Evolutionary conservation across 1,284 basidiomycete genomes (phyloP), one percentile per base, ranked within the genome.

Genomic region (Thecaphora thlaspeos): DNA sequence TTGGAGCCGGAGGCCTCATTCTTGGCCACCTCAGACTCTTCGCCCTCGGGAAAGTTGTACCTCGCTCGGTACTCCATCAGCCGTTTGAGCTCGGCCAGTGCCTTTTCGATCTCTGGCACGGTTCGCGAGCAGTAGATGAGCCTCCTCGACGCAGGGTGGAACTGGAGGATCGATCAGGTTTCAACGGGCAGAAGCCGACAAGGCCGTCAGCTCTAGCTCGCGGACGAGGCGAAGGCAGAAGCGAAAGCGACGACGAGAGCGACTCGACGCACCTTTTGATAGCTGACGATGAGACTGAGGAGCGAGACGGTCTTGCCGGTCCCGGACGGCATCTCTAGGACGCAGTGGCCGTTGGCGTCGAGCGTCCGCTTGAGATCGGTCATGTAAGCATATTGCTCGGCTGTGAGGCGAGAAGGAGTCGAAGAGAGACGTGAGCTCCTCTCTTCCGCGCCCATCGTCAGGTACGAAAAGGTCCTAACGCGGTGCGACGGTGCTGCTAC

Each of bases 51-150:
- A 85, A 55, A 66, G 46, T 72, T 71, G 55, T 73, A 75, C 7
- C 61, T 44, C 0, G 70, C 71, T 32, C 95, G 86, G 78, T 97
- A 98, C 32, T 86, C 86, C 87, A 99, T 91, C 37, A 99, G 81
- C 42, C 94, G 83, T 79, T 97, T 95, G 74, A 99, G 81, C 81
- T 99, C 95, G 1, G 92, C 87, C 43, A 99, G 82, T 0, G 95
- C 95, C 79, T 99, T 99, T 80, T 99, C 95, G 69, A 99, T 99
- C 81, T 99, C 95, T 7, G 95, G 95, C n/a, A 99, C 95, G 3
- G 95, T 99, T 75, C 95, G 93, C 22, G 95, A 98, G 80, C 95
- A 99, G 79, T 99, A 99, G 68, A 99, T 88, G 66, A 99, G 86
- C 79, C 98, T 98, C 61, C 95, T 85, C 59, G 88, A 87, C 9